These are phyloP conservation scores for Globisporangium okanoganense DNA, from an alignment of 352 stramenopile genomes.

Conservation along the genomic window DNA sequence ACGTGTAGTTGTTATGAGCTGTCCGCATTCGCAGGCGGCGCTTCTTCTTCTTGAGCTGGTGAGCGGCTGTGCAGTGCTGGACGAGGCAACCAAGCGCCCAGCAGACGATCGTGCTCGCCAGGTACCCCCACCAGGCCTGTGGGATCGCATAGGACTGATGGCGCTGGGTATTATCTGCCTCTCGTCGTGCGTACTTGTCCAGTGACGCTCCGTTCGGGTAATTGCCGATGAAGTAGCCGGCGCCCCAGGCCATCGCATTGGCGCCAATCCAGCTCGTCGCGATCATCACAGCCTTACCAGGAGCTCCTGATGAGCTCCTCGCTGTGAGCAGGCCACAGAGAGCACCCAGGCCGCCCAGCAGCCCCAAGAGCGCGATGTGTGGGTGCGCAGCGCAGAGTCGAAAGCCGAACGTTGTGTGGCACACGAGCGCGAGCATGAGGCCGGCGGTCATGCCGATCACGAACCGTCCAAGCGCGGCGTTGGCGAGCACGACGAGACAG, in stretches of 20 bases:
- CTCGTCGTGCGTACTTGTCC: conserved; percentile 5
- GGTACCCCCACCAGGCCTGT: conserved; percentile 28
- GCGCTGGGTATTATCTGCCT: not conserved
- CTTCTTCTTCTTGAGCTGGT: not conserved
- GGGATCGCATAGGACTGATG: conserved; percentile 10
- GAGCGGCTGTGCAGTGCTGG: conserved; percentile 13
- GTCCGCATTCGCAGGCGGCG: not conserved
- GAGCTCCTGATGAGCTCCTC: not conserved
- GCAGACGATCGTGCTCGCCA: conserved; percentile 20
- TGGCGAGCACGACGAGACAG: conserved; percentile 22
- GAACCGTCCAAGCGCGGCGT: conserved; percentile 18
- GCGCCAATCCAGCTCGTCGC: conserved; percentile 30
- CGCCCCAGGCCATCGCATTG: conserved; percentile 19
- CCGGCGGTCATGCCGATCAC: conserved; percentile 30
- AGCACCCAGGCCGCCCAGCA: not conserved
- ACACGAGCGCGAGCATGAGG: conserved; percentile 26
- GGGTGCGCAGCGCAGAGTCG: conserved; percentile 19
- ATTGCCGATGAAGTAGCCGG: conserved; percentile 30
- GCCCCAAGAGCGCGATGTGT: not conserved
- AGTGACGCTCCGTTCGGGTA: conserved; percentile 25
- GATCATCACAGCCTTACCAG: conserved; percentile 15
- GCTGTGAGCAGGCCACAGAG: conserved; percentile 1
- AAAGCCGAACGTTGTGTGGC: conserved; percentile 30
- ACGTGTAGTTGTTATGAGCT: not conserved
- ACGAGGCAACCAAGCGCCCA: conserved; percentile 22